Evolutionary conservation across 768 basidiomycete genomes (phyloP).

Genomic region (Phaffia tasmanica): DNA sequence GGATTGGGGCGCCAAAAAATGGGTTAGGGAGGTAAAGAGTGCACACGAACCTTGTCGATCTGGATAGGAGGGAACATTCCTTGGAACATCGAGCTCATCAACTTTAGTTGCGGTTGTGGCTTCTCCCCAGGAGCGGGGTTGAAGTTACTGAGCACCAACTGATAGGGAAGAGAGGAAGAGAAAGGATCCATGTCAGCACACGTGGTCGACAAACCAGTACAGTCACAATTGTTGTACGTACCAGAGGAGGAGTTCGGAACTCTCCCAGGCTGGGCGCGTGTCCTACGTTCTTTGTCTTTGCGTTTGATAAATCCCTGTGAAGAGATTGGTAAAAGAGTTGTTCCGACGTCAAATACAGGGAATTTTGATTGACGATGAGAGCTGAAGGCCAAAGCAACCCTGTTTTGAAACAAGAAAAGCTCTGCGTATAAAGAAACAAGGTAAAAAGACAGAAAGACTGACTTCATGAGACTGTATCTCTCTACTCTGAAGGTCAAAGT

Average conservation of each 20-base stretch:
- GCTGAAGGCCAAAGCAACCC: too few relatives aligned
- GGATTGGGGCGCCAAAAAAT: not conserved
- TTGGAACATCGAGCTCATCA: constrained; percentile 93
- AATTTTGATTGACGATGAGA: too few relatives aligned
- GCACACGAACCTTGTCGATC: constrained; percentile 39
- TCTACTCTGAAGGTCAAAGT: constrained; percentile 88
- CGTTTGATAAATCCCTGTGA: constrained; percentile 36
- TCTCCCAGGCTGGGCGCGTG: constrained; percentile 36
- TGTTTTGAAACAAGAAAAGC: too few relatives aligned
- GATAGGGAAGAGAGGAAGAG: constrained; percentile 13
- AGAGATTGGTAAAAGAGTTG: too few relatives aligned
- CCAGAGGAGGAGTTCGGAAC: constrained; percentile 82
- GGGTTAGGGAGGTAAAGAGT: not conserved
- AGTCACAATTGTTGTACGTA: constrained; percentile 34
- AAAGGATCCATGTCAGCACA: not conserved
- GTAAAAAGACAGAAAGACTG: constrained; percentile 22
- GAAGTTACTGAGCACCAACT: constrained; percentile 82
- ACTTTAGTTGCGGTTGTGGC: constrained; percentile 72
- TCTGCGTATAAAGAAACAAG: not conserved
- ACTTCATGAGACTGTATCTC: constrained; percentile 77
- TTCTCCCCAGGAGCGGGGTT: constrained; percentile 40
- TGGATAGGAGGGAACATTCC: constrained; percentile 84
- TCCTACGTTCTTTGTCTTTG: constrained; percentile 35
- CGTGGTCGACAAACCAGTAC: not conserved
- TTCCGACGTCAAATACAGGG: not conserved